Base-by-base conservation (phyloP, 129 eudicot genomes). In the Pseudognaphalium luteoalbum region DNA sequence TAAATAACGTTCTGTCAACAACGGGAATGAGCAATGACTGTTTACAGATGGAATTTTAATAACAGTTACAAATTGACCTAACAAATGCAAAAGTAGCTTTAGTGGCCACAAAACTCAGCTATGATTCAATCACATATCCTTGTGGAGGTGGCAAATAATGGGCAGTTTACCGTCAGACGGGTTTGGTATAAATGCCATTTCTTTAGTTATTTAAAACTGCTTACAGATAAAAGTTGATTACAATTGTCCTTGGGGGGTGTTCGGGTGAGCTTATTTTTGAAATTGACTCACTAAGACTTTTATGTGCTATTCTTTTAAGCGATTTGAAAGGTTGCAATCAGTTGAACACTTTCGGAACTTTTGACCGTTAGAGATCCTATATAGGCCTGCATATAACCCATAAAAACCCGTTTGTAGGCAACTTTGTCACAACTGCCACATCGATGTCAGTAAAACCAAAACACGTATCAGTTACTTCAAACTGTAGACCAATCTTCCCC, bases 1-100 rank as follows among this genome's bases (percentile, higher is more conserved):
- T 41, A 78, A 0, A 51, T 57, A 50, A 57, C 44, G 16, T 64
- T 64, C 51, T 16, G 50, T 65, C 50, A 54, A 76, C 39, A 62
- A 47, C 29, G 51, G 4, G 15, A 11, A 35, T 65, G 41, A 65
- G 82, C 39, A 71, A 61, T 22, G 16, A 44, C 51, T 9, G 16
- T 44, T 44, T 44, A 44, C 16, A n/a, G 60, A 54, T 54, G 21
- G 17, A 54, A n/a, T 56, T 5, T 17, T 56, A 56, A 15, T 14
- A 16, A 52, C 58, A 52, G 19, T 12, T 56, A 56, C 11, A 56
- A 6, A 6, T 6, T 1, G 61, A 12, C 21, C 9, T 25, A 56
- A 56, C 22, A 20, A 19, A n/a, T n/a, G 22, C 22, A 17, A 11
- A 56, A 54, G 7, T 54, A 54, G 11, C 9, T 17, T 54, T 6